These are phyloP conservation scores for Ephemerocybe angulata DNA, from an alignment of 768 basidiomycete species.

Conservation along the genomic window DNA sequence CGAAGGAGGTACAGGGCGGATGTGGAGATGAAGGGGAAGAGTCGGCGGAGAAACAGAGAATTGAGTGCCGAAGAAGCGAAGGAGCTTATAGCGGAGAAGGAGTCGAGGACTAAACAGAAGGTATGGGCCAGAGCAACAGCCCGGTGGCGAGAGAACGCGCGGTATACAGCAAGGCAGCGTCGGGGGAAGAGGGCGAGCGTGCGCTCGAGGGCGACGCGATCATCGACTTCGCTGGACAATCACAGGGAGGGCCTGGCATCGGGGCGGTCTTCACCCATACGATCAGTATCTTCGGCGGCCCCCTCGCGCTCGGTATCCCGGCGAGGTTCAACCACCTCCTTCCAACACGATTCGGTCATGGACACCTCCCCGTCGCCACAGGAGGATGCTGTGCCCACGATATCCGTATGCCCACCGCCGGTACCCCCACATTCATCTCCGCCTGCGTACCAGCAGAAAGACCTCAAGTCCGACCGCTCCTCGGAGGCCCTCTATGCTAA, in stretches of 20 bases:
- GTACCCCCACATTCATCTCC: constrained; percentile 19
- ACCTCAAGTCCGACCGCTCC: constrained; percentile 16
- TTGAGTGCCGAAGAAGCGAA: constrained; percentile 25
- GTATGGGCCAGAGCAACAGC: constrained; percentile 64
- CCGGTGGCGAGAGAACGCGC: constrained; percentile 65
- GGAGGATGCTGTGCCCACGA: constrained; percentile 15
- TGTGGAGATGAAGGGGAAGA: constrained; percentile 46
- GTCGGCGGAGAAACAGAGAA: constrained; percentile 18
- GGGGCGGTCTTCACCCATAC: constrained; percentile 8
- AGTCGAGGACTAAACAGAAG: constrained; percentile 49
- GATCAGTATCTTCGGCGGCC: constrained; percentile 11
- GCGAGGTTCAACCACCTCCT: constrained; percentile 27
- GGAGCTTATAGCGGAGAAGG: constrained; percentile 37
- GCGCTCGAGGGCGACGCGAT: constrained; percentile 24
- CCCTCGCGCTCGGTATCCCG: constrained; percentile 24
- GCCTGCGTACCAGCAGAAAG: constrained; percentile 42
- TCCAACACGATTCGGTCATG: constrained; percentile 8
- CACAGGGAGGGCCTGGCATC: constrained; percentile 15
- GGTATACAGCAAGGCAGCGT: constrained; percentile 58
- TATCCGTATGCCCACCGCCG: constrained; percentile 11
- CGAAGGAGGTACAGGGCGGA: constrained; percentile 37
- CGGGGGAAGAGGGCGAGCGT: constrained; percentile 38
- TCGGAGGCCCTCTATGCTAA: constrained; percentile 14
- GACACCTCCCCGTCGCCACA: background rate
- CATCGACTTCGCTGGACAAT: constrained; percentile 20